These are phyloP conservation scores for Fusarium subtropicale DNA, from an alignment of 2,329 filamentous ascomycete genomes.

Conservation along the genomic window DNA sequence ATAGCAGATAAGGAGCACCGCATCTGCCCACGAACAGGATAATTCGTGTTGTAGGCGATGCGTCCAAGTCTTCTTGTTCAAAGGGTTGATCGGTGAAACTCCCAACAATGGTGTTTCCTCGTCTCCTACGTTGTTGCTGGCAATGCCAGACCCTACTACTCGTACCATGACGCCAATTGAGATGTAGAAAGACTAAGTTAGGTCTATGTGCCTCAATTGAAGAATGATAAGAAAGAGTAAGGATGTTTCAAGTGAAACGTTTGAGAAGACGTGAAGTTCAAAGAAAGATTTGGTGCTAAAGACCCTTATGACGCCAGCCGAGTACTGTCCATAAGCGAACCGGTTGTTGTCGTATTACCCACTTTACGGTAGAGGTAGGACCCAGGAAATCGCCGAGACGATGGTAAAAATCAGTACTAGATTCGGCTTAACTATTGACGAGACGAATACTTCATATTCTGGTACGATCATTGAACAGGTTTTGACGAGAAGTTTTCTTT, in stretches of 20 bases:
- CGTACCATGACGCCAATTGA: constrained; percentile 10
- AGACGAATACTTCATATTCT: neutral
- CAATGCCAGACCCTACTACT: neutral
- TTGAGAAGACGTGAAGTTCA: constrained; percentile 11
- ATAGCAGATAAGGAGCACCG: constrained; percentile 77
- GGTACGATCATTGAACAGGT: neutral
- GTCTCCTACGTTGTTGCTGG: constrained; percentile 6
- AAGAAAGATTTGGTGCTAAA: constrained; percentile 31
- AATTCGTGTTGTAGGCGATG: constrained; percentile 29
- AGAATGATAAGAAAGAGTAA: neutral
- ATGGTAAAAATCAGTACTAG: constrained; percentile 2
- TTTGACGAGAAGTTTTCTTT: neutral
- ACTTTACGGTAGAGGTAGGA: constrained; percentile 13
- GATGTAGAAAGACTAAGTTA: too few relatives aligned
- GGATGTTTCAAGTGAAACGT: neutral
- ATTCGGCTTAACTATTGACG: neutral
- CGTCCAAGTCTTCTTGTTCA: constrained; percentile 8
- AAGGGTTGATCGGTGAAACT: neutral
- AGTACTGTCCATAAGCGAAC: neutral
- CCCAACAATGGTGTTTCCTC: constrained; percentile 41
- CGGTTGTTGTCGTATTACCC: constrained; percentile 16
- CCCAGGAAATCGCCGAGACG: constrained; percentile 20
- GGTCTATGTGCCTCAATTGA: neutral
- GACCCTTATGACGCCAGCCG: constrained; percentile 34
- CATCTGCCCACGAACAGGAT: constrained; percentile 69